Percentiles rank a stretch among this genome's conserved stretches.
Evolutionary conservation across 257 asterid genomes (phyloP).

Genomic region (Scutellaria barbata): DNA sequence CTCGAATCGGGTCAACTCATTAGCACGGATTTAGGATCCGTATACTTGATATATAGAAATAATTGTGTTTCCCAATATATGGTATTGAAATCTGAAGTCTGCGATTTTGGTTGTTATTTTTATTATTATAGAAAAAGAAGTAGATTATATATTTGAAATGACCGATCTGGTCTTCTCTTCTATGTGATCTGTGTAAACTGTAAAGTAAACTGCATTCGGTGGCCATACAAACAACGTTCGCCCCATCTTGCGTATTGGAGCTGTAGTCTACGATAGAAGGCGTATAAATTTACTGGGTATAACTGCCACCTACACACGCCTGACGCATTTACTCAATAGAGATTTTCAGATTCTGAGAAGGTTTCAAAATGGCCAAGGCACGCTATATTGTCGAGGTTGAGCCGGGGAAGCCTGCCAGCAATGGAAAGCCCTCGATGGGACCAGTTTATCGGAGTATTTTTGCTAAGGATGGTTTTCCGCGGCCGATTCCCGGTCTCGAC

Average conservation of each 20-base stretch:
- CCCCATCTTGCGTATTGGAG: background rate
- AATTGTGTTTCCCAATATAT: too few species aligned
- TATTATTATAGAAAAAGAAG: too few species aligned
- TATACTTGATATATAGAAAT: too few species aligned
- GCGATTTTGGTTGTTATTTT: too few species aligned
- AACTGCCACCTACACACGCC: background rate
- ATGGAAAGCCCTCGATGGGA: slow-evolving; percentile 83
- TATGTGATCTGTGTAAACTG: background rate
- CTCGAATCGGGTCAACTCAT: too few species aligned
- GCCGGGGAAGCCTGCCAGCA: slow-evolving; percentile 71
- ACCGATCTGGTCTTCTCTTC: background rate
- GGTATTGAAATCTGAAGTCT: too few species aligned
- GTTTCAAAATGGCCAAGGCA: slow-evolving; percentile 51
- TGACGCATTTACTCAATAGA: slow-evolving; percentile 5
- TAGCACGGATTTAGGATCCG: too few species aligned
- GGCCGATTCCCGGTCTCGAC: slow-evolving; percentile 69
- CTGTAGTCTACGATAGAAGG: background rate
- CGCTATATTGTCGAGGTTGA: slow-evolving; percentile 66
- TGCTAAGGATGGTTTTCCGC: slow-evolving; percentile 86
- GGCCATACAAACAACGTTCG: slow-evolving; percentile 23
- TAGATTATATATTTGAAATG: background rate
- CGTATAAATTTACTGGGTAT: slow-evolving; percentile 3
- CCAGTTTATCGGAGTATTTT: slow-evolving; percentile 77
- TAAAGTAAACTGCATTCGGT: slow-evolving; percentile 26
- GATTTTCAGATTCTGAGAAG: slow-evolving; percentile 23